Evolutionary conservation across 352 stramenopile genomes (phyloP), one percentile per base, ranked within the genome.

Genomic region (Elongisporangium anandrum): DNA sequence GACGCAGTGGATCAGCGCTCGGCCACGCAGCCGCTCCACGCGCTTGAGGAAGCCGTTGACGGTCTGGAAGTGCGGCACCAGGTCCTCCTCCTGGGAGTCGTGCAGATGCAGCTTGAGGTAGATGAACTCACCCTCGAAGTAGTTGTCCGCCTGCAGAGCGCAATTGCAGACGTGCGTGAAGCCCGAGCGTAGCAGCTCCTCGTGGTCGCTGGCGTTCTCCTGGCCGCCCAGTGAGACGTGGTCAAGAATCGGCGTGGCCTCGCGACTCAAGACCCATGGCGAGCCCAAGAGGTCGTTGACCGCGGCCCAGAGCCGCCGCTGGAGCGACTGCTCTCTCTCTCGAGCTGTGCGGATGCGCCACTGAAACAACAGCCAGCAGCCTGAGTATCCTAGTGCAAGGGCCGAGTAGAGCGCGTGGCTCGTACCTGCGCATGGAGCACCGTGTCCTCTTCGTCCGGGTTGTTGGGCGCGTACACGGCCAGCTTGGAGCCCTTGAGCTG

Each of bases 111-210:
- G 61, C 57, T 85, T 80, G 29, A 89, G 61, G 56, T 89, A 89
- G 3, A 89, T 63, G 51, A 80, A 89, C 53, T 89, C 77, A 22
- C 79, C 75, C 60, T 89, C 79, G 17, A 86, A 89, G 56, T 75
- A 72, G 58, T 87, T 87, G 12, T 47, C 60, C 1, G 77, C 64
- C 51, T 87, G 75, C 7, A 57, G 58, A 0, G 76, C 79, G 52
- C 76, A 87, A 60, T 89, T 89, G 68, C 75, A 84, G 24, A 89
- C 75, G 59, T 89, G 79, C 5, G 79, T 89, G 51, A 89, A 56
- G 1, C 79, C 79, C 13, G 66, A 52, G 0, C 58, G 6, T 41
- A 73, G 72, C 17, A 89, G 70, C 54, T 78, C 38, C 55, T 75
- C 60, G 52, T 68, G 77, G 29, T 71, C 68, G 38, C 63, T 56